These are phyloP conservation scores for Melastoma candidum DNA, from an alignment of 441 rosid genomes.

Conservation along the genomic window DNA sequence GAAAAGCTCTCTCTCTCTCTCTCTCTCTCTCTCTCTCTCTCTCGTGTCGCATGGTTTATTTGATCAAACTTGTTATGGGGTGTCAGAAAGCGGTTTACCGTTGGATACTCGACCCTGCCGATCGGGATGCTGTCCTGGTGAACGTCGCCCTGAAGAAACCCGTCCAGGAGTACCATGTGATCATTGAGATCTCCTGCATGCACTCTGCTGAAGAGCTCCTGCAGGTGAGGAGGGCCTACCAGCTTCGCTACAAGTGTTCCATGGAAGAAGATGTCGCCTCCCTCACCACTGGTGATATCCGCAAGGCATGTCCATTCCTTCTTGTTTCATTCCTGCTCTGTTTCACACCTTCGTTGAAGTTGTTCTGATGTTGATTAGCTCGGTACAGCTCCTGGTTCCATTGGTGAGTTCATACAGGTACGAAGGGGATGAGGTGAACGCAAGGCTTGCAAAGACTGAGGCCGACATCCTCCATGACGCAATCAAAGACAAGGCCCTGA, in stretches of 20 bases:
- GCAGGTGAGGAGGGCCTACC: constrained; percentile 48
- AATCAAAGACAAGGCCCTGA: constrained; percentile 29
- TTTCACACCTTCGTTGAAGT: not conserved
- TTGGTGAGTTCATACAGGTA: constrained; percentile 48
- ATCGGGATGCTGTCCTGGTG: constrained; percentile 53
- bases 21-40: too few species aligned
- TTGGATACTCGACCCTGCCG: constrained; percentile 59
- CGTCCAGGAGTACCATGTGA: constrained; percentile 30
- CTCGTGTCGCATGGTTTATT: not conserved
- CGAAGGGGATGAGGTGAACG: constrained; percentile 40
- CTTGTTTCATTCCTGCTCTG: not conserved
- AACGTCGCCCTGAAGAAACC: constrained; percentile 40
- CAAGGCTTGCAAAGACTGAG: constrained; percentile 33
- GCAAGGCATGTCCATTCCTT: constrained; percentile 27
- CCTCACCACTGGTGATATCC: constrained; percentile 40
- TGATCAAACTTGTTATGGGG: not conserved
- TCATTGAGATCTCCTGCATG: constrained; percentile 41
- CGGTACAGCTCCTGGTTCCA: constrained; percentile 44
- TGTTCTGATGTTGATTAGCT: not conserved
- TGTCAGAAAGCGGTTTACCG: constrained; percentile 49
- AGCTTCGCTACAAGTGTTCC: constrained; percentile 48
- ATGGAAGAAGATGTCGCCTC: constrained; percentile 67
- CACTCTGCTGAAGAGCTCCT: constrained; percentile 55
- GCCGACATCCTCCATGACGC: constrained; percentile 43
- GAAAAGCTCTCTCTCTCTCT: too few species aligned